Evolutionary conservation across 2,329 filamentous ascomycete genomes (phyloP).

Genomic region (Aspergillus clavatus): DNA sequence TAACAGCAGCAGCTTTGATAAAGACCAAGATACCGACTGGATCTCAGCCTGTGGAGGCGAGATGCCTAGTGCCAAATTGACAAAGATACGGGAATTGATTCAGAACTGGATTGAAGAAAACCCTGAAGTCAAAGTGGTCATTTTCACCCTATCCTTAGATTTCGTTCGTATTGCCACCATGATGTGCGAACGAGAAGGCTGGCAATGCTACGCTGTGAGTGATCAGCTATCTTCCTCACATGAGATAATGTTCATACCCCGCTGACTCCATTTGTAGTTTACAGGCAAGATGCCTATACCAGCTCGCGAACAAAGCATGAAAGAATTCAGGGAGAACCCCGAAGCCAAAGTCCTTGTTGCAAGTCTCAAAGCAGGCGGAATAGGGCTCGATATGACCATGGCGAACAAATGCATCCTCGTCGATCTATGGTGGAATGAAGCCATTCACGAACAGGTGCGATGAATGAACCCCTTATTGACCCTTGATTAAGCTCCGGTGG

Average conservation of each 20-base stretch:
- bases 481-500: background rate
- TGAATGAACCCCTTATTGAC: conserved; percentile 39
- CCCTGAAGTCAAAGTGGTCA: conserved; percentile 50
- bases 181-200: conserved; percentile 49
- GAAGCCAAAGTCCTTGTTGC: conserved; percentile 49
- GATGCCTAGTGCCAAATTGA: conserved; percentile 39
- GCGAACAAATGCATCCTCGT: conserved; percentile 55
- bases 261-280: conserved; percentile 28
- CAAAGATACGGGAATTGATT: conserved; percentile 31
- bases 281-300: conserved; percentile 47
- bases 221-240: background rate
- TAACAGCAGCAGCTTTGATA: too few species aligned
- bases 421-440: conserved; percentile 60
- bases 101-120: conserved; percentile 42
- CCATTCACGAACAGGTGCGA: conserved; percentile 55
- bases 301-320: conserved; percentile 44
- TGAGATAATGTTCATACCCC: background rate
- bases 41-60: conserved; percentile 18
- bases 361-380: conserved; percentile 54
- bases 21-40: conserved; percentile 25
- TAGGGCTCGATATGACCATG: conserved; percentile 56
- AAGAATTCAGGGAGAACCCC: conserved; percentile 41
- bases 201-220: conserved; percentile 33
- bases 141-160: conserved; percentile 57
- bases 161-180: conserved; percentile 49